Evolutionary conservation across 2,329 filamentous ascomycete species (phyloP).

Genomic region (Chaetomiaceae sp.): DNA sequence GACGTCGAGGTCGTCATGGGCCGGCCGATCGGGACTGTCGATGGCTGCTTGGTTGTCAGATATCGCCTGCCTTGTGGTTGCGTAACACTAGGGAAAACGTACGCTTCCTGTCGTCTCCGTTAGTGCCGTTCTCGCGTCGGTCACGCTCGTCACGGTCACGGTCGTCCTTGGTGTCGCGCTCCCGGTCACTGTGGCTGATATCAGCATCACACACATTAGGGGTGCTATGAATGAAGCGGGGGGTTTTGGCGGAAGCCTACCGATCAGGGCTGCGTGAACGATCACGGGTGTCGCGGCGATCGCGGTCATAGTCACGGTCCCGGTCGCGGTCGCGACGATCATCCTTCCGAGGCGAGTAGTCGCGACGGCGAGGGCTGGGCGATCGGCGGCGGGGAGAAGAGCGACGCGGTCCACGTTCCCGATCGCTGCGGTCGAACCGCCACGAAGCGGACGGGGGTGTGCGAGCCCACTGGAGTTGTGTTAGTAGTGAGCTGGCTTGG

Average conservation of each 20-base stretch:
- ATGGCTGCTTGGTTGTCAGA: constrained; percentile 42
- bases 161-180: constrained; percentile 46
- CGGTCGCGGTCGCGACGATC: constrained; percentile 77
- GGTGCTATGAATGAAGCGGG: background rate
- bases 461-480: constrained; percentile 76
- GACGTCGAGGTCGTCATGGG: constrained; percentile 92
- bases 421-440: constrained; percentile 71
- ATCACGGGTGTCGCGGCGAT: constrained; percentile 68
- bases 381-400: constrained; percentile 63
- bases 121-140: constrained; percentile 70
- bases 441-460: constrained; percentile 97
- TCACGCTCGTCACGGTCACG: constrained; percentile 67
- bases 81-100: constrained; percentile 27
- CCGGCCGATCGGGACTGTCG: constrained; percentile 75
- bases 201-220: background rate
- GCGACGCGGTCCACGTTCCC: constrained; percentile 44
- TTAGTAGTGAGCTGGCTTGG: constrained; percentile 10
- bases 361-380: constrained; percentile 73
- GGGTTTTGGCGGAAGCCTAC: constrained; percentile 36
- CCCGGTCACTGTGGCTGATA: constrained; percentile 33
- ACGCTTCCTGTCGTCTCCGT: constrained; percentile 92
- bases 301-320: constrained; percentile 70
- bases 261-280: constrained; percentile 69
- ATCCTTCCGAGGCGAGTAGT: constrained; percentile 85
- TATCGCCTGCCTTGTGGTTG: constrained; percentile 18